phyloP scores from a whole-genome alignment of 805 yeast genomes.

The Wickerhamiella slavikovae region DNA sequence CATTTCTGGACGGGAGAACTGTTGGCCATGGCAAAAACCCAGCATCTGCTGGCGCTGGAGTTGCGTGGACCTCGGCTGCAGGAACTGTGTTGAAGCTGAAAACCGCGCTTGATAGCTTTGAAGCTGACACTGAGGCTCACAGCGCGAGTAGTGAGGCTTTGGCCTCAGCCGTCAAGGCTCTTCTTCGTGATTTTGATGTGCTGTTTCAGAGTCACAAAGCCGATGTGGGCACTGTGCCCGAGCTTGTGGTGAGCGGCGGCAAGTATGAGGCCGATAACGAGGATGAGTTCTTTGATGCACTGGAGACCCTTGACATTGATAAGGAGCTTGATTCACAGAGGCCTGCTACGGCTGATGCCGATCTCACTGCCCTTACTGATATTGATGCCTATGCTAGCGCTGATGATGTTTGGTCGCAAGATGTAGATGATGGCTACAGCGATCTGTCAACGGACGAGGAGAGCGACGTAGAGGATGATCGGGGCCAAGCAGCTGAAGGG shows the following conservation, averaged over 20 bases:
- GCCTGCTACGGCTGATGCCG: background rate
- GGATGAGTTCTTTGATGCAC: conserved; percentile 10
- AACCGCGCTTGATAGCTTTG: background rate
- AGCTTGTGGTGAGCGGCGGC: too few species aligned
- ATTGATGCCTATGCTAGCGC: background rate
- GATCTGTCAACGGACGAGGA: too few species aligned
- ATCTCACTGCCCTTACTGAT: background rate
- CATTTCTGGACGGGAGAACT: too few species aligned
- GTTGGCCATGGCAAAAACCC: too few species aligned
- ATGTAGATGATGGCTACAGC: too few species aligned
- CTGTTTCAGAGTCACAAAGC: background rate
- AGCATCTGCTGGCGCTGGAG: too few species aligned
- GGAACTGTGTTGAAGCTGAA: background rate
- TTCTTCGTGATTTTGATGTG: background rate
- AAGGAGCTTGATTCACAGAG: background rate
- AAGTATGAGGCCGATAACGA: conserved; percentile 3
- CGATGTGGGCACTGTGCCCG: too few species aligned
- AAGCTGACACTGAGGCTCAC: background rate
- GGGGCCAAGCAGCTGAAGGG: too few species aligned
- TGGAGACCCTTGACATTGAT: conserved; percentile 3
- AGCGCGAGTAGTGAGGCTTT: background rate
- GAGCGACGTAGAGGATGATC: too few species aligned
- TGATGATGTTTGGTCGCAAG: too few species aligned
- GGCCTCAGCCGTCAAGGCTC: conserved; percentile 1
- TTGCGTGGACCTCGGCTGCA: background rate